Conservation (phyloP, 805 yeast genomes). For the Wickerhamomyces silvicola region DNA sequence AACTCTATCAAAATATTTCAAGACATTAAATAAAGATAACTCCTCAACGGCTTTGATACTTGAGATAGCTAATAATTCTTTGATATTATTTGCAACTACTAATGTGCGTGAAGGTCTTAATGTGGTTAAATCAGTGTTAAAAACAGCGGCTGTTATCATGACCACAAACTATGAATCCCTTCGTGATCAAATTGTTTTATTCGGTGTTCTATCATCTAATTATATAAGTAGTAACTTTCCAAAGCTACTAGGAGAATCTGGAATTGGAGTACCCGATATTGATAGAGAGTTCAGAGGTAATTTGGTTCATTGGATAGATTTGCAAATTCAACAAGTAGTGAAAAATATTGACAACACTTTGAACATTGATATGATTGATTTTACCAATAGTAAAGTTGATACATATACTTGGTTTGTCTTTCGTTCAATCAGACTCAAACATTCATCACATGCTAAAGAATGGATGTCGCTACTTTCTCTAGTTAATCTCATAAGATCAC, state of each 20-base stretch:
- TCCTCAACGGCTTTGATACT: constrained; percentile 29
- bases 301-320: constrained; percentile 12
- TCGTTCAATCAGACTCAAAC: constrained; percentile 9
- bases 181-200: constrained; percentile 37
- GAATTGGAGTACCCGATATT: neutral
- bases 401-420: constrained; percentile 22
- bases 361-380: constrained; percentile 8
- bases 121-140: constrained; percentile 34
- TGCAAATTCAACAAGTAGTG: constrained; percentile 2
- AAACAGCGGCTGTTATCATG: constrained; percentile 28
- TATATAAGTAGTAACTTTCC: constrained; percentile 27
- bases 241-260: constrained; percentile 16
- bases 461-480: constrained; percentile 40
- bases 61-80: constrained; percentile 38
- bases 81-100: constrained; percentile 35
- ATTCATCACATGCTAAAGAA: constrained; percentile 11
- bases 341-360: constrained; percentile 1
- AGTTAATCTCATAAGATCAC: constrained; percentile 21
- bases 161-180: constrained; percentile 36
- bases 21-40: constrained; percentile 19
- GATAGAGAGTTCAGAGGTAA: constrained; percentile 8
- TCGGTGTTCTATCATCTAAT: constrained; percentile 39
- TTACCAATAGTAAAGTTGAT: constrained; percentile 2
- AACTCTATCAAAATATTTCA: constrained; percentile 18
- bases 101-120: constrained; percentile 32